A percentile compares a stretch with the other conserved stretches of the same genome.
These are phyloP conservation scores for Tuber melanosporum DNA, from an alignment of 495 filamentous ascomycete species.

Conservation along the genomic window DNA sequence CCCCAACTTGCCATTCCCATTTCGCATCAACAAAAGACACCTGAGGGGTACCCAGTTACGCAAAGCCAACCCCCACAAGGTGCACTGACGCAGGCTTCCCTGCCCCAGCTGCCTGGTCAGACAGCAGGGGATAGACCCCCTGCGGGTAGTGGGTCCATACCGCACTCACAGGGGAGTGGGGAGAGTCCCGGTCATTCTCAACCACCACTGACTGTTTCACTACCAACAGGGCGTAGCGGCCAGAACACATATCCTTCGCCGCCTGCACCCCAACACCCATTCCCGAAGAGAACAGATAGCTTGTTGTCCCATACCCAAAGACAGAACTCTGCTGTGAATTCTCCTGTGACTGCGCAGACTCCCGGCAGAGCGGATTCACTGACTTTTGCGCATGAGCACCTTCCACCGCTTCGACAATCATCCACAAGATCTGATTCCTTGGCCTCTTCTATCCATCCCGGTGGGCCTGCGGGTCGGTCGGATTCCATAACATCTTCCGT, in stretches of 20 bases:
- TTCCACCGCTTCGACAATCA: constrained; percentile 11
- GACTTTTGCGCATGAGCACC: constrained; percentile 11
- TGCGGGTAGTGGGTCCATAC: constrained; percentile 9
- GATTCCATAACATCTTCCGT: background rate
- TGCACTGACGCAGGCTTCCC: constrained; percentile 9
- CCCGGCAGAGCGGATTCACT: constrained; percentile 28
- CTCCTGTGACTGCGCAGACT: constrained; percentile 12
- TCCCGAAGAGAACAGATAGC: constrained; percentile 35
- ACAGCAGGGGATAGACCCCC: background rate
- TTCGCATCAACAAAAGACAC: background rate
- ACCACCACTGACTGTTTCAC: background rate
- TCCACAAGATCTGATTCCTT: constrained; percentile 23
- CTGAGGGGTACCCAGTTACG: background rate
- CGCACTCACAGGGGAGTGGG: constrained; percentile 9
- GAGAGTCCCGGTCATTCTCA: background rate
- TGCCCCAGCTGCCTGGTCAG: constrained; percentile 4
- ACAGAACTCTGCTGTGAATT: constrained; percentile 14
- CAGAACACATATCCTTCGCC: background rate
- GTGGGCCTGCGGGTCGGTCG: background rate
- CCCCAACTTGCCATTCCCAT: constrained; percentile 8
- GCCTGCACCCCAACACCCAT: constrained; percentile 8
- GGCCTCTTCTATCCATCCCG: constrained; percentile 5
- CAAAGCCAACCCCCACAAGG: background rate
- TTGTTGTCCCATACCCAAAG: constrained; percentile 26
- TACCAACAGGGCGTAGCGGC: background rate